Evolutionary conservation across 192 early-diverging fungal species (phyloP), one percentile per base, ranked within the genome.

Genomic region (Gamsiella multidivaricata): DNA sequence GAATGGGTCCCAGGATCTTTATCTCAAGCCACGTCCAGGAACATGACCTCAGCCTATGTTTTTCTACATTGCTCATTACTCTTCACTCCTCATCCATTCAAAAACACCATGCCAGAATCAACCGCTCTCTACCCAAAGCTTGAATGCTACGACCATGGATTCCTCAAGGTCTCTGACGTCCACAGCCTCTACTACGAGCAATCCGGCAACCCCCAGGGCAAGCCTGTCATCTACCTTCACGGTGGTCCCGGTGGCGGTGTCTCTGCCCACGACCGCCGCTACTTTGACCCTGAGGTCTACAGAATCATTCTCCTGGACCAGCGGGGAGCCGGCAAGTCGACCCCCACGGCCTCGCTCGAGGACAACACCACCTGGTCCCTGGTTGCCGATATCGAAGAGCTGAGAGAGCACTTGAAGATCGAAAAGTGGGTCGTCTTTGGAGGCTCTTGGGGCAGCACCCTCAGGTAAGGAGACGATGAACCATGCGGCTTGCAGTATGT

Each of bases 351-450:
- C 2, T 80, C 69, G 28, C 65, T 93, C 14, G 83, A 86, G 43
- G 86, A 91, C 28, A 93, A 93, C 81, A 85, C 79, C 26, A 93
- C 90, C 34, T 90, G 89, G 89, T 57, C 73, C 17, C 65, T 92
- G 43, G 88, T 93, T 6, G 64, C 20, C 7, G 91, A 93, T 73
- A 85, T 93, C 41, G 91, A 93, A 61, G 81, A 53, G 66, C 49
- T 92, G 46, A 74, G 90, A 53, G 81, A 85, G 50, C 86, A 88
- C 43, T 65, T 91, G 8, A 76, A 81, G 18, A 87, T 93, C 53
- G 89, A 89, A 56, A 88, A 85, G 46, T 93, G 91, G 91, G 83
- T 90, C 32, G 89, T 93, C 15, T 92, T 93, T 86, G 91, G 91
- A 28, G 91, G 90, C 36, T 88, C 85, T 5, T 92, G 89, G 89